Base-by-base conservation (phyloP, 371 early-diverging fungal species). In the Syncephalis plumigaleata region DNA sequence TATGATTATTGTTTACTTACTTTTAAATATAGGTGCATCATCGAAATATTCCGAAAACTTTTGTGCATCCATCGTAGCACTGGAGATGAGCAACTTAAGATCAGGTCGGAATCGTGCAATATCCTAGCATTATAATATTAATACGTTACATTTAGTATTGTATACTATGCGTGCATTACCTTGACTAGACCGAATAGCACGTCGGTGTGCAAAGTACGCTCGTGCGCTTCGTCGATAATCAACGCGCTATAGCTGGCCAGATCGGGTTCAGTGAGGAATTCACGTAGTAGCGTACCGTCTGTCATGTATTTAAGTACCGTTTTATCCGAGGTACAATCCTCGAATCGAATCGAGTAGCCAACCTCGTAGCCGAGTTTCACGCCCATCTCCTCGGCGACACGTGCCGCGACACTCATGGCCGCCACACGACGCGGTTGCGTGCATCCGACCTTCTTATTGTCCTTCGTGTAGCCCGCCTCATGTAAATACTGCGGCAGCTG, bases 201-300 rank as follows among this genome's bases (percentile, higher is more conserved):
- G 61, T 99, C 99, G 0, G 99, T 98, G 50, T 96, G 93, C 45
- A 96, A 64, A 9, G 94, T 98, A 52, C 99, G 77, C 64, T 99
- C 99, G 73, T 99, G 99, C 15, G 98, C 97, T 62, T 98, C 99
- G 63, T 99, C 99, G 47, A 99, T 91, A 62, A 99, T 94, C 52
- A 98, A 66, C 50, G 83, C 84, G 38, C 79, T 80, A 64, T 95
- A 96, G 20, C 78, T 70, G 8, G 75, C 80, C 46, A 98, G 66
- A 58, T 95, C 92, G 0, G 98, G 98, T 56, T 93, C 94, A 5
- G 91, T 91, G 71, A 98, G 77, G 58, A 95, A 92, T 64, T 99
- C 99, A 50, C 95, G 81, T 7, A 99, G 73, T 21, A 99, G 73
- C 83, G 98, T 91, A 55, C 99, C 99, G 61, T 99, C 98, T 0